phyloP scores from a whole-genome alignment of 1,139 yeast species.

The Lodderomyces jiufengensis region DNA sequence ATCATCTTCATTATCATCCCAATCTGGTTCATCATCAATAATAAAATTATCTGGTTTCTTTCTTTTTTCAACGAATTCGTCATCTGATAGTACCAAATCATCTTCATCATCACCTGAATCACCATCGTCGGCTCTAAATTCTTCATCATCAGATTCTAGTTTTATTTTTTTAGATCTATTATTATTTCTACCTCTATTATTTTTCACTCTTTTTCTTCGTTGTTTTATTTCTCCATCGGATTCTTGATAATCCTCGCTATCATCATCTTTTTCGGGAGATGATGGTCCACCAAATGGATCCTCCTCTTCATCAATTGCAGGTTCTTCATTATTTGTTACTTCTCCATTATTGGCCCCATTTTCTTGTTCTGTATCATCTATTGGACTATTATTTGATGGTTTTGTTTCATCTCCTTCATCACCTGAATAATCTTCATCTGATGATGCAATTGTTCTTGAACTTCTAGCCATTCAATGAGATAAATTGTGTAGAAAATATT shows the following conservation, averaged over 20 bases:
- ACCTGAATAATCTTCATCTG: neutral
- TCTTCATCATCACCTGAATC: constrained; percentile 24
- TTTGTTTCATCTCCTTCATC: neutral
- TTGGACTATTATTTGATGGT: constrained; percentile 15
- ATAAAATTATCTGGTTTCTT: constrained; percentile 23
- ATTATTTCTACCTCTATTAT: constrained; percentile 14
- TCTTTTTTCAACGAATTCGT: constrained; percentile 29
- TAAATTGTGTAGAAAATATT: no score
- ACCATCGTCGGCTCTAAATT: constrained; percentile 14
- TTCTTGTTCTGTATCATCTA: constrained; percentile 17
- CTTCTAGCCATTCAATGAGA: constrained; percentile 1
- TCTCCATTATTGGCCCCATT: constrained; percentile 11
- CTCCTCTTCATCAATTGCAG: neutral
- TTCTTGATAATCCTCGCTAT: constrained; percentile 14
- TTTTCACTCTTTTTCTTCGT: constrained; percentile 21
- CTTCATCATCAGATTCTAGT: constrained; percentile 17
- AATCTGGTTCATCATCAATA: constrained; percentile 30
- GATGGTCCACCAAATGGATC: constrained; percentile 4
- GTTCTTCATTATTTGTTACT: neutral
- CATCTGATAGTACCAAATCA: constrained; percentile 32
- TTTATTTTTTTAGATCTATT: constrained; percentile 4
- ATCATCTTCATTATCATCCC: constrained; percentile 24
- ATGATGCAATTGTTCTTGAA: constrained; percentile 1
- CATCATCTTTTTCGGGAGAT: constrained; percentile 11
- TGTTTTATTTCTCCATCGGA: constrained; percentile 24